Base-by-base conservation (phyloP, 331 rosid species). In the Malus hybrid region DNA sequence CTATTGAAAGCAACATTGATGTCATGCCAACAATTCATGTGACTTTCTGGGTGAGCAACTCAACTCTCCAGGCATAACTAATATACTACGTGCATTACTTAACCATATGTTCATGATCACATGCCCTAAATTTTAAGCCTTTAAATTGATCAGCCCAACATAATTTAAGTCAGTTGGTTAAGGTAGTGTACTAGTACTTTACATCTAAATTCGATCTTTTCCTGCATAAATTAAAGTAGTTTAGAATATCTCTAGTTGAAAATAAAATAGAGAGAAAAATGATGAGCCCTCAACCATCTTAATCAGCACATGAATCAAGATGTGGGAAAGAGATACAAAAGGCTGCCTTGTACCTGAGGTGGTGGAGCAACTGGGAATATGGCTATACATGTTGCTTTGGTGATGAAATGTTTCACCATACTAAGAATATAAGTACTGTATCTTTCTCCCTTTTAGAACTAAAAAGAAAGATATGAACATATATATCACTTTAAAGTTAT, bases 401-500 rank as follows among this genome's bases (percentile, higher is more conserved):
- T 66, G 32, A 55, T 69, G 73, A 68, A 72, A 67, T 73, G 80
- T 76, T 80, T 79, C 67, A 82, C 81, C 84, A 69, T 72, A 59
- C 44, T 69, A 73, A 36, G 73, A 48, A 74, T 12, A 60, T n/a
- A 10, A 44, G 59, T 72, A 39, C 42, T 57, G 72, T 48, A 65
- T 77, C 36, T 52, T 60, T 71, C 74, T 22, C 42, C 81, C 78
- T 66, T 83, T 81, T 50, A 56, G 70, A 68, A 73, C 68, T 55
- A 29, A 74, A 79, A 75, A 67, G 74, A 79, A 75, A 67, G 74
- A 77, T 64, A 70, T 74, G 79, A 76, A 68, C 72, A 57, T 69
- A 39, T 81, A 63, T 65, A 42, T 85, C 33, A 74, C 85, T 87
- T 79, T 76, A 59, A 10, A 8, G 6, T 62, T 32, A 65, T 78